Evolutionary conservation across 495 filamentous ascomycete species (phyloP).

Genomic region (Hyphodiscus hymeniophilus): DNA sequence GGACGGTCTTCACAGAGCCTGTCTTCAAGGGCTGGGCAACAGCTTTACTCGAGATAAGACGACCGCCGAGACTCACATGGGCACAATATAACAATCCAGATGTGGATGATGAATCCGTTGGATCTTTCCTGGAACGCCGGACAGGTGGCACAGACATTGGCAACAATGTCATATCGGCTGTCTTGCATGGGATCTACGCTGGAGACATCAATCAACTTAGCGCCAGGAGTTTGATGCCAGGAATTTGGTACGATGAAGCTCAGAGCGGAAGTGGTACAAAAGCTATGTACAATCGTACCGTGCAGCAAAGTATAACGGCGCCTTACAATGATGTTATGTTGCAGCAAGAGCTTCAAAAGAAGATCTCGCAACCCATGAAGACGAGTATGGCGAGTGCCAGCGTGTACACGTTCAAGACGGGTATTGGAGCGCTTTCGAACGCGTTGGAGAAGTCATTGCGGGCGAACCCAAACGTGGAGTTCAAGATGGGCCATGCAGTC

Average conservation of each 20-base stretch:
- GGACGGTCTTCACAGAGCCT: constrained; percentile 49
- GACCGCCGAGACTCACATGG: neutral
- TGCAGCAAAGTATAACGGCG: neutral
- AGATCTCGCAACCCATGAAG: neutral
- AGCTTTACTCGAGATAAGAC: constrained; percentile 30
- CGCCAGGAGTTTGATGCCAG: constrained; percentile 50
- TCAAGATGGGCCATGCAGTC: constrained; percentile 34
- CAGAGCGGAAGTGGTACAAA: constrained; percentile 20
- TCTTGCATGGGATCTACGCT: constrained; percentile 91
- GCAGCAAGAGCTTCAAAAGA: neutral
- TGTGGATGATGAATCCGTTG: constrained; percentile 62
- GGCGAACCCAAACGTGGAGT: constrained; percentile 35
- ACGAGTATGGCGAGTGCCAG: constrained; percentile 22
- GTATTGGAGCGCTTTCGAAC: constrained; percentile 40
- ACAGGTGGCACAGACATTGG: constrained; percentile 46
- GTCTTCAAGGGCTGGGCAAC: constrained; percentile 45
- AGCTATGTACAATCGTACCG: neutral
- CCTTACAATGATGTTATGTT: neutral
- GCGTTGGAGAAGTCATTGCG: constrained; percentile 33
- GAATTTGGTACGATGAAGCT: constrained; percentile 43
- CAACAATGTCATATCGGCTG: constrained; percentile 68
- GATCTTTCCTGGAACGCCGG: constrained; percentile 53
- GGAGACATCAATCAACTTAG: constrained; percentile 81
- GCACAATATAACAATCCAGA: constrained; percentile 4
- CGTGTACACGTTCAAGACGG: constrained; percentile 50